These are phyloP conservation scores for Tricholoma hemisulphureum DNA, from an alignment of 768 basidiomycete species.

Conservation along the genomic window DNA sequence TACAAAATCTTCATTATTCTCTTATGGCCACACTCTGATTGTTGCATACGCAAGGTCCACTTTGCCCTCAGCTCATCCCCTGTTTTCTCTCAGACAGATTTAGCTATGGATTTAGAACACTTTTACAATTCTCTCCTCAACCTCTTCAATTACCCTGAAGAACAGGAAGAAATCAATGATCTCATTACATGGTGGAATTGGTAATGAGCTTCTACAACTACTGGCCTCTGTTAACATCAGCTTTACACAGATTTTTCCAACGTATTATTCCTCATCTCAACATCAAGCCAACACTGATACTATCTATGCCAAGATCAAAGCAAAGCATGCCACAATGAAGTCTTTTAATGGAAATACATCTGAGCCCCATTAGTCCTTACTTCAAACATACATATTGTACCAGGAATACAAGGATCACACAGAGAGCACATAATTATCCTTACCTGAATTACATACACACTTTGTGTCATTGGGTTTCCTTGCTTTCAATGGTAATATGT, in stretches of 20 bases:
- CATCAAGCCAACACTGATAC: background rate
- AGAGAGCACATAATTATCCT: background rate
- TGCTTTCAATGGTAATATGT: too few species aligned
- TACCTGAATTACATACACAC: background rate
- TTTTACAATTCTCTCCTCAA: background rate
- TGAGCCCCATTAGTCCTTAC: too few species aligned
- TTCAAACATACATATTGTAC: background rate
- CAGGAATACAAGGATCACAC: too few species aligned
- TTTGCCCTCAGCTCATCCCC: background rate
- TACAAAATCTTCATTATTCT: background rate
- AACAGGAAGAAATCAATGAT: background rate
- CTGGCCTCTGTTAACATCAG: too few species aligned
- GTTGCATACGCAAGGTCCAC: background rate
- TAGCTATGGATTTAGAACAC: background rate
- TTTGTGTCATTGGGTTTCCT: too few species aligned
- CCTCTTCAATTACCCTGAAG: background rate
- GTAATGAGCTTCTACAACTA: background rate
- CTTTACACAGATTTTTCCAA: background rate
- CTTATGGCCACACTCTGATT: background rate
- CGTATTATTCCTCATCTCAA: background rate
- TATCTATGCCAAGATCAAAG: background rate
- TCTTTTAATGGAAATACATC: background rate
- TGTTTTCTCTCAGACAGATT: background rate
- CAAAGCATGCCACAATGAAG: background rate
- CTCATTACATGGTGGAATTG: background rate